phyloP scores from a whole-genome alignment of 495 filamentous ascomycete species.

The Margaritispora aquatica region DNA sequence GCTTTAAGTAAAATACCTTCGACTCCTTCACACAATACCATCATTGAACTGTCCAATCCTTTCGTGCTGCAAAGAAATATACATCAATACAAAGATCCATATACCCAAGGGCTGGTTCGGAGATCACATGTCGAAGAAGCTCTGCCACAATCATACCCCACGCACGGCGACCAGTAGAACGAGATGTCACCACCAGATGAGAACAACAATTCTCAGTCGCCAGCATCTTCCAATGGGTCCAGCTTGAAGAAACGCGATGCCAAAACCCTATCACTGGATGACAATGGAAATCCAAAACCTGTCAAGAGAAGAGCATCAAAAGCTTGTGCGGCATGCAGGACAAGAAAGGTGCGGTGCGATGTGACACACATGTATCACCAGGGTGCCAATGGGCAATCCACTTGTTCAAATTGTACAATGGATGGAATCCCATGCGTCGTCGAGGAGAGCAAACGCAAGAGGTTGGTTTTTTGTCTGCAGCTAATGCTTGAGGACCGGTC shows the following conservation, averaged over 20 bases:
- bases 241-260: constrained; percentile 13
- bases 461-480: constrained; percentile 49
- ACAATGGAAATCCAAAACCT: constrained; percentile 34
- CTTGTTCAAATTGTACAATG: constrained; percentile 84
- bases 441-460: constrained; percentile 85
- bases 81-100: too few relatives aligned
- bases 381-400: constrained; percentile 60
- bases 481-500: neutral
- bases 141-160: neutral
- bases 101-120: too few relatives aligned
- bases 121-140: neutral
- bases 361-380: constrained; percentile 48
- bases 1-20: too few relatives aligned
- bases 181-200: constrained; percentile 2
- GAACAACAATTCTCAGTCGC: constrained; percentile 12
- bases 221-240: neutral
- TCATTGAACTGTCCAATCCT: too few relatives aligned
- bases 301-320: constrained; percentile 82
- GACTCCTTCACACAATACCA: too few relatives aligned
- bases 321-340: constrained; percentile 80
- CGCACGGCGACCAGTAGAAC: neutral
- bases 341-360: constrained; percentile 90
- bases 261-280: constrained; percentile 4
- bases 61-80: too few relatives aligned
- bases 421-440: constrained; percentile 87